Base-by-base conservation (phyloP, 2,329 filamentous ascomycete genomes). In the Penicillium aurantiogriseum region DNA sequence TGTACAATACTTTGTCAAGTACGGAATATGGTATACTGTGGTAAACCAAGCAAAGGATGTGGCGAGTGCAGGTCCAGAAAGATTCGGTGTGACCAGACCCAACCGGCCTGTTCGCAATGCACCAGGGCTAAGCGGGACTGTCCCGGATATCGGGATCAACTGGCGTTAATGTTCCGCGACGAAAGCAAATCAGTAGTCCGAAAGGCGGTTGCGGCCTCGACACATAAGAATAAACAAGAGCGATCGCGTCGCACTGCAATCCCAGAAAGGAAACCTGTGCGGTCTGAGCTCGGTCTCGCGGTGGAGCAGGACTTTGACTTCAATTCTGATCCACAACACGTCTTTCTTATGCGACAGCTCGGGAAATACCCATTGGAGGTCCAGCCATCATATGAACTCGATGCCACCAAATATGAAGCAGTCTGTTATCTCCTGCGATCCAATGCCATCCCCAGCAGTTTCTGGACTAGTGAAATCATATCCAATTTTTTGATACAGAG, bases 151-250 rank as follows among this genome's bases (percentile, higher is more conserved):
- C 80, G 85, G 63, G 85, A 88, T 61, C 83, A 86, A 69, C 74
- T 87, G 35, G 85, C 84, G 33, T 76, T 88, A 56, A 83, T 88
- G 80, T 88, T 88, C 68, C 83, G 85, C 38, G 85, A 88, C 74
- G 85, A 88, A 72, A 87, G 83, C 65, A 82, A 77, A 63, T 83
- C 86, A 65, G 84, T 87, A 45, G 82, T 84, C 27, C 80, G 80
- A 60, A 87, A 85, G 67, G 27, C 81, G 77, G 33, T 11, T n/a
- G 71, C 82, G 76, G 60, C 58, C 19, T 39, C 53, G 76, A 60
- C 55, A 21, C 25, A 39, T 29, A 62, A 45, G 50, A 42, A 51
- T 39, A 64, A 62, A 54, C 48, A 50, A 29, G 46, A 45, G 42
- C 61, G 61, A 48, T 48, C 44, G 58, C 62, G 46, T 69, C 68